Evolutionary conservation across 1,284 basidiomycete species (phyloP).

Genomic region (Rhodotorula sp.): DNA sequence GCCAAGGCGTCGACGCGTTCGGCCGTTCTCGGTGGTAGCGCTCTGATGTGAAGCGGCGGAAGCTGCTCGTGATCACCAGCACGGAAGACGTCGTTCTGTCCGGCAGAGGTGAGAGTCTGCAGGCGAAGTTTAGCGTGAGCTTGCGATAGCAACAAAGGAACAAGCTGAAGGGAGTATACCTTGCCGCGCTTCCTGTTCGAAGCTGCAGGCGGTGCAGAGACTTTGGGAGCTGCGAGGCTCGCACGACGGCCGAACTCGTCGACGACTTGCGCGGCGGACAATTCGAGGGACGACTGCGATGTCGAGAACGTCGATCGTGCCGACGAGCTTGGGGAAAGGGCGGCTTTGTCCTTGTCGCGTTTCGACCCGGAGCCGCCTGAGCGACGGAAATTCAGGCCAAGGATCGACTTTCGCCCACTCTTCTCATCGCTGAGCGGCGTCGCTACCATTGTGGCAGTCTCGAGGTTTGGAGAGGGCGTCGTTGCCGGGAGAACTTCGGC

Average conservation of each 20-base stretch:
- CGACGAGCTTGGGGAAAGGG: conserved; percentile 16
- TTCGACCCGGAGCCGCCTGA: conserved; percentile 35
- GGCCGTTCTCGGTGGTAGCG: conserved; percentile 71
- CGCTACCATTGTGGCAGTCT: conserved; percentile 6
- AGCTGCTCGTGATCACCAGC: conserved; percentile 56
- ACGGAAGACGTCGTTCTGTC: conserved; percentile 77
- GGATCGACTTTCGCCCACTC: conserved; percentile 44
- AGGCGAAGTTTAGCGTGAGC: neutral
- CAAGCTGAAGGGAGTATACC: conserved; percentile 55
- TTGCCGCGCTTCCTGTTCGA: conserved; percentile 71
- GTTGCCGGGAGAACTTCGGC: conserved; percentile 47
- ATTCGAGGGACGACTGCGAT: conserved; percentile 8
- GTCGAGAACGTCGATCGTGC: conserved; percentile 17
- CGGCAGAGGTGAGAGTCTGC: conserved; percentile 37
- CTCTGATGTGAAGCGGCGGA: conserved; percentile 84
- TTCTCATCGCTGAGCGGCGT: conserved; percentile 25
- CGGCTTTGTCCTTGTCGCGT: conserved; percentile 32
- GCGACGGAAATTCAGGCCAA: conserved; percentile 45
- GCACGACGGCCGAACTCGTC: conserved; percentile 78
- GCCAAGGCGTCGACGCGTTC: conserved; percentile 59
- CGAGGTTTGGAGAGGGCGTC: conserved; percentile 30
- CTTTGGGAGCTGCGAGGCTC: conserved; percentile 58
- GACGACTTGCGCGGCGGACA: neutral
- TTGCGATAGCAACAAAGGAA: neutral
- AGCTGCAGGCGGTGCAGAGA: conserved; percentile 61